These are phyloP conservation scores for Termitomyces heimii DNA, from an alignment of 768 basidiomycete genomes.

Conservation along the genomic window DNA sequence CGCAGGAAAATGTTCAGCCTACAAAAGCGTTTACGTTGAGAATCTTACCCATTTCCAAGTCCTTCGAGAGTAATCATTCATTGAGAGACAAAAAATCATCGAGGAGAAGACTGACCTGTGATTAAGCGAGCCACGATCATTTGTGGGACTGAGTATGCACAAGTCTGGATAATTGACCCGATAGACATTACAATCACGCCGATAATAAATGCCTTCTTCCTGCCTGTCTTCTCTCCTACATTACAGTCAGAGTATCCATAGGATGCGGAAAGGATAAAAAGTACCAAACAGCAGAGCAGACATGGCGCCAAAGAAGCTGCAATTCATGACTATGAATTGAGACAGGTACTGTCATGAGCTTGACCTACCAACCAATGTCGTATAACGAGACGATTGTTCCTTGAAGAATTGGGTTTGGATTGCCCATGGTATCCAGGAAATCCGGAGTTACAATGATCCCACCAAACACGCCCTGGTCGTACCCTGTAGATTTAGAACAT, in stretches of 20 bases:
- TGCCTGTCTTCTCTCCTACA: slow-evolving; percentile 33
- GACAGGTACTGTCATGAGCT: not conserved
- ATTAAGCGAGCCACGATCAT: slow-evolving; percentile 45
- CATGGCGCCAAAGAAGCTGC: slow-evolving; percentile 41
- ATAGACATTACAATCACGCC: slow-evolving; percentile 48
- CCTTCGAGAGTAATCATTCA: slow-evolving; percentile 17
- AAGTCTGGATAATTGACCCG: slow-evolving; percentile 45
- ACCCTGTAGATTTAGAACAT: slow-evolving; percentile 22
- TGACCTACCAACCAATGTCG: slow-evolving; percentile 40
- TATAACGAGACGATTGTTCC: slow-evolving; percentile 47
- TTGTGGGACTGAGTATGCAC: slow-evolving; percentile 36
- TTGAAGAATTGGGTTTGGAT: slow-evolving; percentile 37
- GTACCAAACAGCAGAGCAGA: slow-evolving; percentile 34
- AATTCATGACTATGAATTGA: not conserved
- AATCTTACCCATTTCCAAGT: slow-evolving; percentile 36
- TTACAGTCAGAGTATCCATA: not conserved
- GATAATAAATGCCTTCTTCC: slow-evolving; percentile 42
- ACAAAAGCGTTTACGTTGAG: not conserved
- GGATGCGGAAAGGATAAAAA: not conserved
- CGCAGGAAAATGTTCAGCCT: not conserved
- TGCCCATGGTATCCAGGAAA: slow-evolving; percentile 42
- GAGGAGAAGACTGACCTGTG: slow-evolving; percentile 25
- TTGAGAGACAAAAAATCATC: not conserved
- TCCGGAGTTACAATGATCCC: slow-evolving; percentile 43
- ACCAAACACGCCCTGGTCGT: slow-evolving; percentile 50